phyloP scores from a whole-genome alignment of 176 grass and related monocot species.

The Puccinellia tenuiflora region DNA sequence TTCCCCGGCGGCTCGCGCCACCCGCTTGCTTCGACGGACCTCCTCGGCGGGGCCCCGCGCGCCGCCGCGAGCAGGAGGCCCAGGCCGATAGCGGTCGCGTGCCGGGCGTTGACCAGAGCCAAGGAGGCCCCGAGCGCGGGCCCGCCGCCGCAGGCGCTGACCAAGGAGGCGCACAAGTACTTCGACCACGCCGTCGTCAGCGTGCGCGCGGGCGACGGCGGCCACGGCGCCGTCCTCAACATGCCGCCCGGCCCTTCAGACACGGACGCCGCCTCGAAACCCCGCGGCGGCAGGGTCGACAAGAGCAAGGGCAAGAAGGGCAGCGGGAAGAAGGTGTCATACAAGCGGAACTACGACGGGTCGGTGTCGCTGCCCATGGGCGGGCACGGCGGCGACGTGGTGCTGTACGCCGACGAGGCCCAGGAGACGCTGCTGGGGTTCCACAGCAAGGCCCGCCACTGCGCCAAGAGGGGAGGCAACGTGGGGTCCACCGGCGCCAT shows the following conservation, averaged over 20 bases:
- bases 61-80: not conserved
- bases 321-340: conserved; percentile 46
- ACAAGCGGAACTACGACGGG: conserved; percentile 87
- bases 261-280: conserved; percentile 28
- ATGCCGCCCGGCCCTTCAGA: conserved; percentile 37
- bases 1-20: not conserved
- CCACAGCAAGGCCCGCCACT: conserved; percentile 66
- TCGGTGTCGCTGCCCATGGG: conserved; percentile 77
- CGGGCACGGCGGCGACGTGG: conserved; percentile 84
- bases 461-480: conserved; percentile 81
- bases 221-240: conserved; percentile 76
- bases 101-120: conserved; percentile 42
- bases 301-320: conserved; percentile 28
- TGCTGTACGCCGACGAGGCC: conserved; percentile 73
- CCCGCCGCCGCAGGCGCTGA: conserved; percentile 20
- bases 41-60: not conserved
- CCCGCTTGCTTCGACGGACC: not conserved
- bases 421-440: conserved; percentile 72
- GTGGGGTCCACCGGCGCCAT: conserved; percentile 69
- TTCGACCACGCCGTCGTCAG: conserved; percentile 80
- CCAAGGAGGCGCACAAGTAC: conserved; percentile 90
- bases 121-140: conserved; percentile 24
- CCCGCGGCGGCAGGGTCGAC: conserved; percentile 38
- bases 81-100: conserved; percentile 25
- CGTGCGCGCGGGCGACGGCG: conserved; percentile 77